These are phyloP conservation scores for Kwoniella newhampshirensis DNA, from an alignment of 768 basidiomycete species.

Conservation along the genomic window DNA sequence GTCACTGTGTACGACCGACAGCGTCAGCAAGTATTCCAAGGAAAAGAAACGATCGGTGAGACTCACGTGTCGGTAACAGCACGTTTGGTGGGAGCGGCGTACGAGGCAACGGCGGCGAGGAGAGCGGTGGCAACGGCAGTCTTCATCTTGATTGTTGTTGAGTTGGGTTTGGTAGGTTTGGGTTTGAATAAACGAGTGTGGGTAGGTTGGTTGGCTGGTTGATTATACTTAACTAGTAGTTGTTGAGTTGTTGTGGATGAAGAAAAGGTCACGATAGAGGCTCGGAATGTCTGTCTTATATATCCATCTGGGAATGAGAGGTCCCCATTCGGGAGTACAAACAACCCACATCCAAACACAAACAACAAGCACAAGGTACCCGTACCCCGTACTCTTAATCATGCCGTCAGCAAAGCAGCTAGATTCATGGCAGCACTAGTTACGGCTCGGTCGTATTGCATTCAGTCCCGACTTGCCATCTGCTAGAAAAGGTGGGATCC, in stretches of 20 bases:
- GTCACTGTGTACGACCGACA: slow-evolving; percentile 20
- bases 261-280: slow-evolving; percentile 1
- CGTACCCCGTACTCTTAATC: too few species aligned
- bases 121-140: slow-evolving; percentile 24
- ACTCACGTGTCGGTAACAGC: slow-evolving; percentile 35
- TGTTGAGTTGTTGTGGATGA: slow-evolving; percentile 15
- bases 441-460: too few species aligned
- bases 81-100: slow-evolving; percentile 31
- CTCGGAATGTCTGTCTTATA: background rate
- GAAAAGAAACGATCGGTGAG: background rate
- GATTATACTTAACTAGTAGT: slow-evolving; percentile 12
- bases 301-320: too few species aligned
- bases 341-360: background rate
- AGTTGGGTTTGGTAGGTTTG: slow-evolving; percentile 3
- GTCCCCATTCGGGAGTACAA: too few species aligned
- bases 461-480: too few species aligned
- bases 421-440: too few species aligned
- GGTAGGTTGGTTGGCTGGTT: slow-evolving; percentile 11
- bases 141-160: slow-evolving; percentile 26
- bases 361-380: background rate
- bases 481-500: too few species aligned
- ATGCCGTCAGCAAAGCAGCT: too few species aligned
- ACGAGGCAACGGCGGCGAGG: slow-evolving; percentile 25
- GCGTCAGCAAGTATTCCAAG: slow-evolving; percentile 2
- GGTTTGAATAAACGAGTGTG: slow-evolving; percentile 10